These are phyloP conservation scores for Arctium lappa DNA, from an alignment of 129 eudicot genomes.

Conservation along the genomic window DNA sequence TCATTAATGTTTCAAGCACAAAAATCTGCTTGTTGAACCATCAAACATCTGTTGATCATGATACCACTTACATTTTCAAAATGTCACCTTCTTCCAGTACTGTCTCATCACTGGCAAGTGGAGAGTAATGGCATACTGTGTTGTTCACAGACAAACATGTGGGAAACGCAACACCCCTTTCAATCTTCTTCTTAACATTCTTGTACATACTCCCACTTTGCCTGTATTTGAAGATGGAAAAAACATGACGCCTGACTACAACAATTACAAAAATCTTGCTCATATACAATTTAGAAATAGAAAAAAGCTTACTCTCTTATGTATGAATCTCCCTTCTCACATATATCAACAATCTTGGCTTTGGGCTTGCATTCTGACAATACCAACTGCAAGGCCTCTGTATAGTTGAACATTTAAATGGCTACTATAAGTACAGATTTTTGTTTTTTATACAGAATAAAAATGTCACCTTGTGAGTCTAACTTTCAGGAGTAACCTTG, in stretches of 20 bases:
- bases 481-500: neutral
- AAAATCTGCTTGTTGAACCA: neutral
- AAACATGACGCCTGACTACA: neutral
- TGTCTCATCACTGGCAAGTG: slow-evolving; percentile 73
- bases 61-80: slow-evolving; percentile 67
- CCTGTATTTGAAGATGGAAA: slow-evolving; percentile 27
- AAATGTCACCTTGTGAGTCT: neutral
- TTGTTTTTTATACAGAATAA: neutral
- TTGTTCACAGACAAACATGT: slow-evolving; percentile 95
- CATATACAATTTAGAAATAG: neutral
- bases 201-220: slow-evolving; percentile 84
- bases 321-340: slow-evolving; percentile 85
- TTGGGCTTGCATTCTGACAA: slow-evolving; percentile 86
- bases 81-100: slow-evolving; percentile 83
- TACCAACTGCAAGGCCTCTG: slow-evolving; percentile 95
- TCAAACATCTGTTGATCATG: neutral
- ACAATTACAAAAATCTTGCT: neutral
- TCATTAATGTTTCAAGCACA: neutral
- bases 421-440: neutral
- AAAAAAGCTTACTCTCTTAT: slow-evolving; percentile 64
- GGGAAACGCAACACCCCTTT: slow-evolving; percentile 90
- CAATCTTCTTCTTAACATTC: slow-evolving; percentile 88
- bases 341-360: slow-evolving; percentile 86
- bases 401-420: neutral
- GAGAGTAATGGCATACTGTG: slow-evolving; percentile 76